phyloP scores from a whole-genome alignment of 495 filamentous ascomycete genomes.

The Penicillium bovifimosum region DNA sequence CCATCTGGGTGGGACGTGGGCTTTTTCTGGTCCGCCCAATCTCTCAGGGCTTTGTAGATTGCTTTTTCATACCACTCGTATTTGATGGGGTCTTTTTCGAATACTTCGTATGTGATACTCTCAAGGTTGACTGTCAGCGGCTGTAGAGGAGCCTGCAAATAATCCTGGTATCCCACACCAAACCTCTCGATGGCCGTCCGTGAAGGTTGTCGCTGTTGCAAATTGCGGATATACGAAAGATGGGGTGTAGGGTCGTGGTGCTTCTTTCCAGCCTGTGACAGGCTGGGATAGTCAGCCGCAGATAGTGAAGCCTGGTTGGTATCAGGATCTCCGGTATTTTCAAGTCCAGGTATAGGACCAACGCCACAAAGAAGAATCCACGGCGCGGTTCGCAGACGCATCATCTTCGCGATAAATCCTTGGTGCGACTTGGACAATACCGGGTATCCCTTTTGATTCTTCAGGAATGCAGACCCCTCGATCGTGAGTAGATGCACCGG shows the following conservation, averaged over 20 bases:
- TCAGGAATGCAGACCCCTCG: constrained; percentile 59
- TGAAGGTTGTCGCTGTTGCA: constrained; percentile 76
- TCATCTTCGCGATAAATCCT: constrained; percentile 69
- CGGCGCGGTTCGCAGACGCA: constrained; percentile 72
- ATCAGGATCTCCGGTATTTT: constrained; percentile 33
- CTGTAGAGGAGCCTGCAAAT: constrained; percentile 88
- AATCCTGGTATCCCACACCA: constrained; percentile 82
- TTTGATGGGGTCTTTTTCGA: constrained; percentile 97
- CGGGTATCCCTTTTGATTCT: constrained; percentile 74
- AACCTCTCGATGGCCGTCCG: constrained; percentile 60
- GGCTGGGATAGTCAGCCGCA: constrained; percentile 57
- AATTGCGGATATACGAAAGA: constrained; percentile 73
- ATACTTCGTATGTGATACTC: constrained; percentile 96
- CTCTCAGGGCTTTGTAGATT: constrained; percentile 72
- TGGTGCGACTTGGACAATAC: constrained; percentile 80
- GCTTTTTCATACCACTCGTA: constrained; percentile 93
- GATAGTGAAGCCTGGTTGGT: constrained; percentile 30
- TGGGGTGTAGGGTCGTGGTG: constrained; percentile 58
- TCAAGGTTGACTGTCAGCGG: constrained; percentile 95
- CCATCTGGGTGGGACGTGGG: constrained; percentile 62
- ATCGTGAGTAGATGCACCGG: constrained; percentile 77
- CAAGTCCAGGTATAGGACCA: constrained; percentile 56
- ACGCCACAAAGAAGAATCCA: constrained; percentile 80
- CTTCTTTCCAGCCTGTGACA: constrained; percentile 54
- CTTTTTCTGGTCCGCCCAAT: constrained; percentile 67